Conservation (phyloP, 2,329 filamentous ascomycete species). For the Claviceps pazoutovae region DNA sequence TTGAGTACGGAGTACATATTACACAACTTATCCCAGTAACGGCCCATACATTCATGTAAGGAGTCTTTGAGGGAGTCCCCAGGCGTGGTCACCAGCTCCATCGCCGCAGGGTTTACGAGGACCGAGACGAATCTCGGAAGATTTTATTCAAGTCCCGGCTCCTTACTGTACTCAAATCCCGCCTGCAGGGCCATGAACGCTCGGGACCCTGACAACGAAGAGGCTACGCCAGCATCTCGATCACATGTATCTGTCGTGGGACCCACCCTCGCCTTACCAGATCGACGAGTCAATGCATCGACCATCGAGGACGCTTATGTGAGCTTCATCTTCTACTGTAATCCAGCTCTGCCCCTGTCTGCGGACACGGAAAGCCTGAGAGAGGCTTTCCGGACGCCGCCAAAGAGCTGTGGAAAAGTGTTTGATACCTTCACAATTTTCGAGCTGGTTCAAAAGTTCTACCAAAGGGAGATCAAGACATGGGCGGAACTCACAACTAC, state of each 20-base stretch:
- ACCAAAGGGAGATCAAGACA: constrained; percentile 75
- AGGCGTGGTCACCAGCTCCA: background rate
- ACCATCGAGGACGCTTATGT: constrained; percentile 75
- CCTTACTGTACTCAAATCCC: too few species aligned
- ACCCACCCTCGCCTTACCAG: constrained; percentile 38
- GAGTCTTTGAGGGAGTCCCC: background rate
- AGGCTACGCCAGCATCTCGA: background rate
- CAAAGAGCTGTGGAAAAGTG: constrained; percentile 74
- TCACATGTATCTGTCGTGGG: constrained; percentile 7
- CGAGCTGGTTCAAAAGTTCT: constrained; percentile 64
- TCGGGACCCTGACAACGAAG: background rate
- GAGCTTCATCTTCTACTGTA: constrained; percentile 78
- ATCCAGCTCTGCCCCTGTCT: constrained; percentile 56
- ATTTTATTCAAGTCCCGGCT: too few species aligned
- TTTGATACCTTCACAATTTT: constrained; percentile 70
- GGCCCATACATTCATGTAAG: background rate
- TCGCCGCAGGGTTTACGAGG: background rate
- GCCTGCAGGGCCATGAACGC: background rate
- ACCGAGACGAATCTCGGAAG: background rate
- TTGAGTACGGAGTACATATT: background rate
- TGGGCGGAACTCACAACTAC: constrained; percentile 81
- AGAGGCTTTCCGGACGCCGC: constrained; percentile 64
- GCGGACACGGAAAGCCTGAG: constrained; percentile 58
- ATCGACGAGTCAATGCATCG: constrained; percentile 50
- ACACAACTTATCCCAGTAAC: background rate